Conservation (phyloP, 2,329 filamentous ascomycete genomes). For the Lachnellula suecica region DNA sequence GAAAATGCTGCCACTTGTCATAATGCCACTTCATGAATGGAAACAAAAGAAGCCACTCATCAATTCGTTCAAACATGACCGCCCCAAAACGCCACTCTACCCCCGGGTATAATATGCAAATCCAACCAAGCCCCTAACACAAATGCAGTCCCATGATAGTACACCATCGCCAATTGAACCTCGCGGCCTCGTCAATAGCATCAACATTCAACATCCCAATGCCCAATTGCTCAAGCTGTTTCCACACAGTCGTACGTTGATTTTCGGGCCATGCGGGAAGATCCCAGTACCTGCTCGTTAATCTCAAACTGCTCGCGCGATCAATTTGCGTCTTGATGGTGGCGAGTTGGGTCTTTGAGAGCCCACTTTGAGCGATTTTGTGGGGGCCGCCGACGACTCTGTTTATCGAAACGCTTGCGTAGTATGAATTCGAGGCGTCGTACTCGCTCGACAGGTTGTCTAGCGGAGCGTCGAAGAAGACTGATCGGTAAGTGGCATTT, state of each 20-base stretch:
- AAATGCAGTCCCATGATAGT: constrained; percentile 15
- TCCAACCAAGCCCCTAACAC: constrained; percentile 6
- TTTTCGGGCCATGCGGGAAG: constrained; percentile 40
- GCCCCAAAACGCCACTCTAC: not conserved
- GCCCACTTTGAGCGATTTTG: constrained; percentile 9
- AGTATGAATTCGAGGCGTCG: constrained; percentile 17
- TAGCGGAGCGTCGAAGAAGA: constrained; percentile 49
- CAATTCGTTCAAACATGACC: not conserved
- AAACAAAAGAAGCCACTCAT: not conserved
- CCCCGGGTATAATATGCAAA: not conserved
- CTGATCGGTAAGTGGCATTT: constrained; percentile 40
- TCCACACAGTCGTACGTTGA: constrained; percentile 40
- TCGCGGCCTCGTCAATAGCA: constrained; percentile 37
- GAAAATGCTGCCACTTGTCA: not conserved
- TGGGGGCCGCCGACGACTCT: constrained; percentile 2
- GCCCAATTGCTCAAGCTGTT: constrained; percentile 35
- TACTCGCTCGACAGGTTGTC: constrained; percentile 24
- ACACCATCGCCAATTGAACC: constrained; percentile 25
- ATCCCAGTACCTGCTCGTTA: constrained; percentile 43
- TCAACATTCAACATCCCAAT: constrained; percentile 45
- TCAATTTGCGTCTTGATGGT: constrained; percentile 25
- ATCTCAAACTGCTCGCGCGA: constrained; percentile 35
- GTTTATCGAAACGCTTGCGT: constrained; percentile 24
- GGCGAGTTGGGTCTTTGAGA: constrained; percentile 23
- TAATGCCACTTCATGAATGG: not conserved